phyloP scores from a whole-genome alignment of 805 yeast species.

The Diddensiella transvaalensis region DNA sequence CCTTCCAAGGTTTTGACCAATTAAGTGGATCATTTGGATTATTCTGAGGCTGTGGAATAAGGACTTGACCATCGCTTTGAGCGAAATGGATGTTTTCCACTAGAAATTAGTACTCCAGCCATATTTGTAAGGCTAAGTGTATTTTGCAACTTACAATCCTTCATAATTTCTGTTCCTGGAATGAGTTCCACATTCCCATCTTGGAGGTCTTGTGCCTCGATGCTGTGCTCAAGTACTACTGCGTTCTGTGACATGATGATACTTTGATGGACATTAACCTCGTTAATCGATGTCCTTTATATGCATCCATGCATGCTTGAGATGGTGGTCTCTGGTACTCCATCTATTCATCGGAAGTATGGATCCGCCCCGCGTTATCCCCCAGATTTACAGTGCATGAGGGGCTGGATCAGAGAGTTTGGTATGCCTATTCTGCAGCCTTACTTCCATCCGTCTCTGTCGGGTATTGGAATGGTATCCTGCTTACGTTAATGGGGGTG shows the following conservation, averaged over 20 bases:
- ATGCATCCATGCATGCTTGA: too few relatives aligned
- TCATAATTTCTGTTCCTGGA: conserved; percentile 14
- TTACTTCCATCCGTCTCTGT: too few relatives aligned
- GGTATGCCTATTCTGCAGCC: too few relatives aligned
- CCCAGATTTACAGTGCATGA: too few relatives aligned
- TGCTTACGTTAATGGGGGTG: too few relatives aligned
- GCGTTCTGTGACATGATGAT: neutral
- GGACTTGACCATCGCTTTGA: conserved; percentile 4
- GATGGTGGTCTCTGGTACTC: too few relatives aligned
- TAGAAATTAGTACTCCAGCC: too few relatives aligned
- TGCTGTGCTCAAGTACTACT: neutral
- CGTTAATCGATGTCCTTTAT: too few relatives aligned
- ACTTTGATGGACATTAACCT: too few relatives aligned
- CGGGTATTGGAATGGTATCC: too few relatives aligned
- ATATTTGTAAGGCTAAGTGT: too few relatives aligned
- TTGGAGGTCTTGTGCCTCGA: neutral
- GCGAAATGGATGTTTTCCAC: conserved; percentile 7
- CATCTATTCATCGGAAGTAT: neutral
- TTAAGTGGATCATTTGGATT: conserved; percentile 51
- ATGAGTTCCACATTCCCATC: neutral
- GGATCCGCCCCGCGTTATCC: neutral
- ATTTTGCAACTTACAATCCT: conserved; percentile 1
- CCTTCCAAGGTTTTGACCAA: conserved; percentile 43
- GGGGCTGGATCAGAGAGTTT: too few relatives aligned
- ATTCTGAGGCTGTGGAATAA: conserved; percentile 32